Evolutionary conservation across 164 flowering plant genomes (phyloP).

Genomic region (Malania oleifera): DNA sequence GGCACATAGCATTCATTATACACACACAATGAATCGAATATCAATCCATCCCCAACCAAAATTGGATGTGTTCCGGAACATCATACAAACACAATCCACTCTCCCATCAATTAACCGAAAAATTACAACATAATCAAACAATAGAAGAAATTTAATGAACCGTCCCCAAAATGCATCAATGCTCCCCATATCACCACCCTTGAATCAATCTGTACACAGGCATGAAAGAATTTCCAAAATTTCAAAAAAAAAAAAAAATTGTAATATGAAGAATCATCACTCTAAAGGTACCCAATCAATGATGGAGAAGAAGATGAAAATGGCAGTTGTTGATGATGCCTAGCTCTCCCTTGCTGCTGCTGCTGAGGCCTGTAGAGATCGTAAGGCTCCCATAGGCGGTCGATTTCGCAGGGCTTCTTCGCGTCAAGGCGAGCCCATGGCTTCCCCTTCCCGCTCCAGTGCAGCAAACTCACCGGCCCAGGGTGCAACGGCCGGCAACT

Average conservation of each 20-base stretch:
- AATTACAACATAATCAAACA: no score
- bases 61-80: no score
- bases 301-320: slow-evolving; percentile 6
- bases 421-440: slow-evolving; percentile 78
- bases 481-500: slow-evolving; percentile 70
- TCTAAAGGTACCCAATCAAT: slow-evolving; percentile 15
- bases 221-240: slow-evolving; percentile 22
- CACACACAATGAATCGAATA: no score
- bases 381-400: slow-evolving; percentile 71
- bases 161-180: no score
- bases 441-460: slow-evolving; percentile 91
- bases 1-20: no score
- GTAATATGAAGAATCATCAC: slow-evolving; percentile 13
- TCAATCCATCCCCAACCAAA: no score
- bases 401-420: slow-evolving; percentile 52
- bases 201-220: slow-evolving; percentile 16
- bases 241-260: slow-evolving; percentile 11
- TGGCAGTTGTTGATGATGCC: neutral
- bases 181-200: neutral
- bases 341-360: slow-evolving; percentile 7
- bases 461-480: slow-evolving; percentile 80
- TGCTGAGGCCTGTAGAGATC: slow-evolving; percentile 43
- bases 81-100: no score
- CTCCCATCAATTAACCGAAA: no score
- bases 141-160: no score